Base-by-base conservation (phyloP, 805 yeast species). In the Schizosaccharomyces lindneri region DNA sequence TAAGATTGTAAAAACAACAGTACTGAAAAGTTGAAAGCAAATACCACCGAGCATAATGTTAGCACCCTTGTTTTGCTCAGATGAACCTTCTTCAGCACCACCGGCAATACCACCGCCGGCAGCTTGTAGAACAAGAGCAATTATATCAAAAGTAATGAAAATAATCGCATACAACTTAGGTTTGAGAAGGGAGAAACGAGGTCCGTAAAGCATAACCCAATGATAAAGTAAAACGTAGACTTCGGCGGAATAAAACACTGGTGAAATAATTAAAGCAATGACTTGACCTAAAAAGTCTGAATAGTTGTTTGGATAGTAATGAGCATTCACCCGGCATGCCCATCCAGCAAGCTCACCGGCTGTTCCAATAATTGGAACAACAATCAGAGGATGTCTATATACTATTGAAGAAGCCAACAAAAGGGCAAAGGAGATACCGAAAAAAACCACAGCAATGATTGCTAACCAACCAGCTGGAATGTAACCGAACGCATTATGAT, bases 81-180 rank as follows among this genome's bases (percentile, higher is more conserved):
- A 11, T 6, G 57, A 51, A 29, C 57, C 57, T 7, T 29, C 36
- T 4, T 51, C 13, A 2, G 57, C 57, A 24, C 57, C 57, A 29
- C 57, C 57, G 57, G 57, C 57, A 21, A 51, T 29, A 24, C 57
- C 57, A 29, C 57, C 57, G 17, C 57, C 57, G 3, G 57, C 57
- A 4, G 36, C 36, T 29, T 51, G 57, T 2, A 51, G 4, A 24
- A 51, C 17, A 3, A 51, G 36, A 29, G 57, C 31, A 29, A 51
- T 51, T 11, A 51, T 24, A 17, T 51, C 57, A 5, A 21, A 24
- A 24, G 36, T 9, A 11, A 51, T 29, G 27, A 51, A 51, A 29
- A 51, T 19, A 29, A 21, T 29, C 6, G 36, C 57, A 51, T 51
- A 51, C n/a, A 51, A 9, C 4, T 13, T 51, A 3, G 57, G 57